phyloP scores from a whole-genome alignment of 2,329 filamentous ascomycete genomes.

The Diaporthe citri region DNA sequence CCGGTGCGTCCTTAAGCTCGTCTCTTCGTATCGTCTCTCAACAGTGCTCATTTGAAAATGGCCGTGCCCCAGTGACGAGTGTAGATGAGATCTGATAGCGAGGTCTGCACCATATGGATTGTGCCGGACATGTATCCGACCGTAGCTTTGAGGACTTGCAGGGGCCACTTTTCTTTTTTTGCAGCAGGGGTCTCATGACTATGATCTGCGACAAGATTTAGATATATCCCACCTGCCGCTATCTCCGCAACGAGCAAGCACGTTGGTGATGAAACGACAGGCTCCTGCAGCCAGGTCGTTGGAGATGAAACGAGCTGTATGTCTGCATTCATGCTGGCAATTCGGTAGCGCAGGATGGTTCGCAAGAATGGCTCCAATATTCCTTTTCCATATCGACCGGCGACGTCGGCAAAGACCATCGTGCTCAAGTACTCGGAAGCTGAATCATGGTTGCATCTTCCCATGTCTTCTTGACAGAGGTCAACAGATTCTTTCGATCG shows the following conservation, averaged over 20 bases:
- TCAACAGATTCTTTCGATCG: background rate
- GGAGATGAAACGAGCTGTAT: slow-evolving; percentile 2
- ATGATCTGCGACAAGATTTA: background rate
- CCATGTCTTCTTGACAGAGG: background rate
- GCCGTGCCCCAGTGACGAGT: background rate
- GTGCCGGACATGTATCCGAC: background rate
- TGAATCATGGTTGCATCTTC: background rate
- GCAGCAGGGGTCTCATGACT: background rate
- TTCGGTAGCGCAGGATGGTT: background rate
- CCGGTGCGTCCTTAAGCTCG: background rate
- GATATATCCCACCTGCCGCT: background rate
- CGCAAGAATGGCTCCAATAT: background rate
- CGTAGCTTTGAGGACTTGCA: background rate
- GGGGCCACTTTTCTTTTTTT: slow-evolving; percentile 2
- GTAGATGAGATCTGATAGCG: slow-evolving; percentile 5
- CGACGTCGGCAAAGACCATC: background rate
- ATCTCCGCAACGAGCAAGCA: background rate
- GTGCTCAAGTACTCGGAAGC: background rate
- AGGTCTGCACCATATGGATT: background rate
- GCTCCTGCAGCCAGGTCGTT: background rate
- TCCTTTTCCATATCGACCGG: background rate
- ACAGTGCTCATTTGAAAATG: background rate
- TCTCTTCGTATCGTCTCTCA: background rate
- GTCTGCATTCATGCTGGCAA: background rate
- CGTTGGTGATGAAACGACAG: background rate